These are phyloP conservation scores for Naematelia aurantialba DNA, from an alignment of 768 basidiomycete species.

Conservation along the genomic window DNA sequence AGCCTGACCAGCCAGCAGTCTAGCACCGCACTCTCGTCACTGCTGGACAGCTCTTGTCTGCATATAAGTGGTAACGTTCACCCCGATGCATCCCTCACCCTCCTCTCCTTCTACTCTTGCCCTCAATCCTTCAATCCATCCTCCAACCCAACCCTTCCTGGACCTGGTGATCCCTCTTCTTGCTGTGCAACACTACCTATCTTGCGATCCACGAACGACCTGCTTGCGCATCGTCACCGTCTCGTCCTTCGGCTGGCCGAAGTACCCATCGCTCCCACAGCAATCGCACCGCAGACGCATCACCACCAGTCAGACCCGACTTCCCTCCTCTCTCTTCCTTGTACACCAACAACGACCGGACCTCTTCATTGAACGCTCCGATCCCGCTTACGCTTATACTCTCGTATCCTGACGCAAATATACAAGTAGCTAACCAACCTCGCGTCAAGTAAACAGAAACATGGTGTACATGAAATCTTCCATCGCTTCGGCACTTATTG, in stretches of 20 bases:
- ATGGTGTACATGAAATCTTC: constrained; percentile 23
- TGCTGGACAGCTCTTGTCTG: no score
- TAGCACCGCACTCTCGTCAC: background rate
- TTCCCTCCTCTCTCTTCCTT: background rate
- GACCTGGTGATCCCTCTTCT: background rate
- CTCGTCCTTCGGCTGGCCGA: background rate
- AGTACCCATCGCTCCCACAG: background rate
- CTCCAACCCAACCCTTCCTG: background rate
- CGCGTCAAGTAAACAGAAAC: no score
- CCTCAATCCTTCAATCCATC: background rate
- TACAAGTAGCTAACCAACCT: background rate
- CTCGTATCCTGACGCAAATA: background rate
- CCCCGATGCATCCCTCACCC: background rate
- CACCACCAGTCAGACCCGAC: background rate
- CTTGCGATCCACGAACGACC: no score
- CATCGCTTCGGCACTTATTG: constrained; percentile 17
- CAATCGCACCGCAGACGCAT: background rate
- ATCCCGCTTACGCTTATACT: background rate
- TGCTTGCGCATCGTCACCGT: no score
- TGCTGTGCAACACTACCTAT: background rate
- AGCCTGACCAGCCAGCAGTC: background rate
- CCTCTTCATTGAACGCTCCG: background rate
- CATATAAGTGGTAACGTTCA: background rate
- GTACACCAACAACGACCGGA: background rate
- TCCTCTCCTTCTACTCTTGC: background rate